A percentile compares a stretch with the other conserved stretches of the same genome.
These are phyloP conservation scores for Zelopaecilomyces penicillatus DNA, from an alignment of 2,329 filamentous ascomycete species.

Conservation along the genomic window DNA sequence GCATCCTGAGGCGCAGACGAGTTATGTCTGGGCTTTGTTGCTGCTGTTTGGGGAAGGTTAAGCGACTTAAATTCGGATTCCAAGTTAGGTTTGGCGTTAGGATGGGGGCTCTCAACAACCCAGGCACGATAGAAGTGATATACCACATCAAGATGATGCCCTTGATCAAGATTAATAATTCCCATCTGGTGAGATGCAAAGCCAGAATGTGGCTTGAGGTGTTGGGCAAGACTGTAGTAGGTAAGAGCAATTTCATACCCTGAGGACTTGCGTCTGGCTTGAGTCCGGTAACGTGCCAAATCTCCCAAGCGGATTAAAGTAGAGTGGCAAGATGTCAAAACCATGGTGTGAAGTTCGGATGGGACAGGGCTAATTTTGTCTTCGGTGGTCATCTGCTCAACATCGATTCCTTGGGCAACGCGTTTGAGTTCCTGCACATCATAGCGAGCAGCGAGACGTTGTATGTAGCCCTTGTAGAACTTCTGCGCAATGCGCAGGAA, in stretches of 20 bases:
- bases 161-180: slow-evolving; percentile 70
- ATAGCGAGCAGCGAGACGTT: slow-evolving; percentile 60
- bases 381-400: slow-evolving; percentile 33
- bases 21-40: slow-evolving; percentile 23
- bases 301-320: slow-evolving; percentile 84
- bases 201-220: slow-evolving; percentile 70
- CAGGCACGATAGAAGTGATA: slow-evolving; percentile 86
- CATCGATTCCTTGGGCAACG: slow-evolving; percentile 32
- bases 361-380: slow-evolving; percentile 37
- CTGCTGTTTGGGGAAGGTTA: slow-evolving; percentile 29
- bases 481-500: slow-evolving; percentile 83
- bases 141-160: slow-evolving; percentile 72
- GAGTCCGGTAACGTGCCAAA: slow-evolving; percentile 74
- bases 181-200: slow-evolving; percentile 85
- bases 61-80: slow-evolving; percentile 63
- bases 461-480: slow-evolving; percentile 82
- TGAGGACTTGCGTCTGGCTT: slow-evolving; percentile 62
- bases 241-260: slow-evolving; percentile 73
- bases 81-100: slow-evolving; percentile 66
- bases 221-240: slow-evolving; percentile 76
- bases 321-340: slow-evolving; percentile 69
- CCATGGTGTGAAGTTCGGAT: slow-evolving; percentile 43
- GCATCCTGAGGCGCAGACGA: slow-evolving; percentile 50
- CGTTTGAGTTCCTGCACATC: slow-evolving; percentile 43
- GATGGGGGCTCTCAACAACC: slow-evolving; percentile 64